A percentile compares a stretch with the other conserved stretches of the same genome.
Conservation (phyloP, 2,329 filamentous ascomycete species). For the Fusarium sp. region DNA sequence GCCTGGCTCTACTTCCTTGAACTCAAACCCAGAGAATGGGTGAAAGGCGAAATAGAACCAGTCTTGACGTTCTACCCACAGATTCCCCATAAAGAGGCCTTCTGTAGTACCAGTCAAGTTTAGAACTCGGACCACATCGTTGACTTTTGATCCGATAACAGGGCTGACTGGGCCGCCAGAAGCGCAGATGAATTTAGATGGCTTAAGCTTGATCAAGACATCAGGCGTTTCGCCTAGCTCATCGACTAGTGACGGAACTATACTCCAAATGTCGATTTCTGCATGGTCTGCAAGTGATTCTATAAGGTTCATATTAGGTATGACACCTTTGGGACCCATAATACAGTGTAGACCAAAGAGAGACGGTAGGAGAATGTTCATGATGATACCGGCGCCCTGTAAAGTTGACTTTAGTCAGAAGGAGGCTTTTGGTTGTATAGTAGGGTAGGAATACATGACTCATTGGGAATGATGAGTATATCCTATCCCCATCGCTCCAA, state of each 20-base stretch:
- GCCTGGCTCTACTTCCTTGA: slow-evolving; percentile 50
- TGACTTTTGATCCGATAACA: slow-evolving; percentile 49
- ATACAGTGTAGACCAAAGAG: slow-evolving; percentile 56
- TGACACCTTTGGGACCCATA: slow-evolving; percentile 53
- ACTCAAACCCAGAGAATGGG: slow-evolving; percentile 54
- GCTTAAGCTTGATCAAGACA: slow-evolving; percentile 50
- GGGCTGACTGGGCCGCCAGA: slow-evolving; percentile 51
- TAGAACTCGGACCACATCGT: slow-evolving; percentile 51
- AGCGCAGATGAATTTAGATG: slow-evolving; percentile 55
- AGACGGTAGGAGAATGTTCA: slow-evolving; percentile 57
- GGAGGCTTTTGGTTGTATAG: too few relatives aligned
- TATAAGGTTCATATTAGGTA: slow-evolving; percentile 56
- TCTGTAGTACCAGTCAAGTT: slow-evolving; percentile 56
- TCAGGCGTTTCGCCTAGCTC: slow-evolving; percentile 53
- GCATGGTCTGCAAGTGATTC: slow-evolving; percentile 52
- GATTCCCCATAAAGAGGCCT: slow-evolving; percentile 54
- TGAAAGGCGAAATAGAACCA: slow-evolving; percentile 55
- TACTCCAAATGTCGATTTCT: slow-evolving; percentile 57
- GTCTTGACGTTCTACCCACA: slow-evolving; percentile 47
- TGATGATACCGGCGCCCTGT: slow-evolving; percentile 59
- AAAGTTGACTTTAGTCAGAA: too few relatives aligned
- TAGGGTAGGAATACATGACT: slow-evolving; percentile 43
- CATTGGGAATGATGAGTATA: slow-evolving; percentile 57
- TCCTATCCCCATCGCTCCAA: slow-evolving; percentile 49
- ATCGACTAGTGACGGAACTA: slow-evolving; percentile 56